Percentiles rank a stretch among this genome's conserved stretches.
These are phyloP conservation scores for Coemansia sp. DNA, from an alignment of 192 early-diverging fungal species.

Conservation along the genomic window DNA sequence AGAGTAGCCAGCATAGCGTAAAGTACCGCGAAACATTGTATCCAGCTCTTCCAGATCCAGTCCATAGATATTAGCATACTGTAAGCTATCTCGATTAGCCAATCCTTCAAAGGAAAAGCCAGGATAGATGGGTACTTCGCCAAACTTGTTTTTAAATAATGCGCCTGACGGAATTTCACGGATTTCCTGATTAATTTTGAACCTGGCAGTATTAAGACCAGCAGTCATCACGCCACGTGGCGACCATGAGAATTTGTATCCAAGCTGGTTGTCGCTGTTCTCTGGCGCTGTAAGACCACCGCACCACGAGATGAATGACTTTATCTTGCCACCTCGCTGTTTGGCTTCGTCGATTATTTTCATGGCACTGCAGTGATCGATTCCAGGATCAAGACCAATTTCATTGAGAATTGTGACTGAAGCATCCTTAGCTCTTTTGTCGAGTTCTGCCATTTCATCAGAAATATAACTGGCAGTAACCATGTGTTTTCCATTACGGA, in stretches of 20 bases:
- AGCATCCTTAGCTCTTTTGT: constrained; percentile 73
- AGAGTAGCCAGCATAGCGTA: constrained; percentile 88
- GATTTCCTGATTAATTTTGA: constrained; percentile 67
- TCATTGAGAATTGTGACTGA: constrained; percentile 93
- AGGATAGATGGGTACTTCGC: constrained; percentile 72
- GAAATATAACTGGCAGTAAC: constrained; percentile 97
- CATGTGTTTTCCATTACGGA: constrained; percentile 85
- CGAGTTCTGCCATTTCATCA: constrained; percentile 78
- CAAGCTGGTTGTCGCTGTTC: constrained; percentile 83
- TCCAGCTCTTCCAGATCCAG: constrained; percentile 71
- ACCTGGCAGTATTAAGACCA: constrained; percentile 79
- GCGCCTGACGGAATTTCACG: constrained; percentile 65
- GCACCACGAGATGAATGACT: constrained; percentile 94
- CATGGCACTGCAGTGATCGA: constrained; percentile 97
- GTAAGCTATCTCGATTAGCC: constrained; percentile 91
- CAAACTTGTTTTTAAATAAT: constrained; percentile 70
- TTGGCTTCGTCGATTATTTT: constrained; percentile 90
- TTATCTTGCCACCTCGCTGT: constrained; percentile 63
- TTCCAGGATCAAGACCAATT: constrained; percentile 97
- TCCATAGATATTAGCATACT: constrained; percentile 84
- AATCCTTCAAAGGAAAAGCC: constrained; percentile 92
- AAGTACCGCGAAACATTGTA: constrained; percentile 94
- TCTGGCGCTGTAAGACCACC: constrained; percentile 95
- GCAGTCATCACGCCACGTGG: constrained; percentile 90
- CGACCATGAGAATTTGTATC: constrained; percentile 96